Evolutionary conservation across 352 stramenopile species (phyloP), one percentile per base, ranked within the genome.

Genomic region (Phytophthora pisi): DNA sequence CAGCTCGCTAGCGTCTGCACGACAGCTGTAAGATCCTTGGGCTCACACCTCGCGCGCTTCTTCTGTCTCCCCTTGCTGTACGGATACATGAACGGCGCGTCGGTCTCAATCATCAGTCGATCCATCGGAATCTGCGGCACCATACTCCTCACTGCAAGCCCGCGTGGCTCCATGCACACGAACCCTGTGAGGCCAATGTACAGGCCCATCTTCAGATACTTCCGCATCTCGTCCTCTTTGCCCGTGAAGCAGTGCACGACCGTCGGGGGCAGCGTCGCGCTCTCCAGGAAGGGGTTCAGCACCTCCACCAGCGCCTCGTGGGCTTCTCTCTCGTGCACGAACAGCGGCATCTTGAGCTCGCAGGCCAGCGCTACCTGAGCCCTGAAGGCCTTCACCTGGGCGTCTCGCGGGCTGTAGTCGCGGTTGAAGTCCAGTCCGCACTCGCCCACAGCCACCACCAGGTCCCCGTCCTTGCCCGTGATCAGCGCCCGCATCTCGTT

Each of bases 351-450:
- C 43, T 89, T 62, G 6, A 90, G 76, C 58, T 92, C 73, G 40
- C 84, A 88, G 7, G 84, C 81, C 20, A 99, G 80, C 58, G 92
- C 77, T 24, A 99, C 78, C 61, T 99, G 97, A 0, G 78, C 68
- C 38, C 83, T 64, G 40, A 99, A 98, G 7, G 90, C 90, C 9
- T 85, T 68, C 52, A 93, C 56, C 69, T 99, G 96, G 34, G 84
- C 81, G 45, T 98, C 91, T 46, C 93, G 93, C 11, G 82, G 72
- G 60, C 86, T 97, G 81, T 98, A 99, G 58, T 98, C 79, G 31
- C 96, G 89, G 78, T 98, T 98, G 67, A 98, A 99, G 75, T 99
- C 96, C 15, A 99, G 78, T 43, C 96, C 97, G 64, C 92, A 98
- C 75, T 99, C 97, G 47, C 96, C 97, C 23, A 99, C 81, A 13